Percentiles rank a stretch among this genome's conserved stretches.
Evolutionary conservation across 2,329 filamentous ascomycete genomes (phyloP).

Genomic region (Thelonectria olida): DNA sequence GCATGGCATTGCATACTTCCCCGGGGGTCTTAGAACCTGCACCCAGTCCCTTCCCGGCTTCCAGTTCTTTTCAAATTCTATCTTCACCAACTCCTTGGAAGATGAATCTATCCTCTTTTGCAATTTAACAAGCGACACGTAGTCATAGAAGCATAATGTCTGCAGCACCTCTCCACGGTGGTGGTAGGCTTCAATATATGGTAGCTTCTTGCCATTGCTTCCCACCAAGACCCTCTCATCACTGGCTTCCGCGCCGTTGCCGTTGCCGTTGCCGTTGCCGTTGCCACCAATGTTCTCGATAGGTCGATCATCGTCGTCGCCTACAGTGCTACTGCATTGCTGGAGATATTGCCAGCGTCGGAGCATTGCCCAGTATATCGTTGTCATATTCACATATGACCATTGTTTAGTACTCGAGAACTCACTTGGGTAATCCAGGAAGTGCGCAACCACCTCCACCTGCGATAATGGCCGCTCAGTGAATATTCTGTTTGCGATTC

Average conservation of each 20-base stretch:
- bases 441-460: neutral
- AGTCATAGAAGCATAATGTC: conserved; percentile 7
- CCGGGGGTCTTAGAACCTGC: neutral
- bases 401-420: conserved; percentile 5
- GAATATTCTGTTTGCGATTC: conserved; percentile 4
- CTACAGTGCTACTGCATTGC: neutral
- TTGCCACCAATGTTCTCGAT: neutral
- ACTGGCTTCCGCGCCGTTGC: neutral
- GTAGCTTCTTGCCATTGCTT: neutral
- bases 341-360: neutral
- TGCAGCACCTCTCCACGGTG: neutral
- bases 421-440: neutral
- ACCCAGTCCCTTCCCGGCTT: conserved; percentile 2
- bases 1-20: neutral
- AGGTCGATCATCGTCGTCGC: neutral
- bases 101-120: neutral
- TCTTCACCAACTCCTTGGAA: neutral
- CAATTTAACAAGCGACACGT: neutral
- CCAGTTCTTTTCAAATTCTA: conserved; percentile 13
- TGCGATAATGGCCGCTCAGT: no score
- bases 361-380: conserved; percentile 6
- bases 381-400: conserved; percentile 15
- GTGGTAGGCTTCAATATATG: conserved; percentile 8
- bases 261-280: no score
- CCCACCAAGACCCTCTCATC: neutral